Base-by-base conservation (phyloP, 495 filamentous ascomycete genomes). In the Hyaloscypha variabilis region DNA sequence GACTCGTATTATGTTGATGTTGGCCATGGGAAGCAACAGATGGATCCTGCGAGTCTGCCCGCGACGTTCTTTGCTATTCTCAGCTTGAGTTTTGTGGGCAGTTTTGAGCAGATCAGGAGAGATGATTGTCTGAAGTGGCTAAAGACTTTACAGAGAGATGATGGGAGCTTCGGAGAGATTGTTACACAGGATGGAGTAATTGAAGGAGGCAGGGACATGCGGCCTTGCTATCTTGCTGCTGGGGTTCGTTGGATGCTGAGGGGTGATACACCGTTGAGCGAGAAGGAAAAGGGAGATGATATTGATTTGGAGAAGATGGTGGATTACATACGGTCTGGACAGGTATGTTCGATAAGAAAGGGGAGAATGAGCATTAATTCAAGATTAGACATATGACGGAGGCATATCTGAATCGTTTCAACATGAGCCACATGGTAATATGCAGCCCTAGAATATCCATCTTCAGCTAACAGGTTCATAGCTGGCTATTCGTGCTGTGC, bases 141-240 rank as follows among this genome's bases (percentile, higher is more conserved):
- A 58, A 83, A 79, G 61, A 85, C 77, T 64, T 71, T 97, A 77
- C 95, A 99, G 82, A 84, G 93, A 17, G 75, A 77, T 2, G 90
- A 97, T 73, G 95, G 95, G 17, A 94, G 93, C 69, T 99, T 99
- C 77, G 96, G 94, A 2, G 93, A 99, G 74, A 81, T 89, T 29
- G 68, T 94, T 5, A 83, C 84, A 14, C 79, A 82, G 49, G 73
- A 81, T 55, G 88, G 83, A 25, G 76, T 76, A 30, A 81, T 97
- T 26, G 86, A 87, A 30, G 94, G 94, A 1, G 91, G 91, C 19
- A 85, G 85, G 53, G 95, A 99, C 75, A 86, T 93, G 78, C 79
- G 96, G 51, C 94, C 91, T 73, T 95, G 93, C 72, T 96, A 95
- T 71, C 86, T 87, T 66, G 92, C 90, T 17, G 81, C 90, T 49